Evolutionary conservation across 257 asterid species (phyloP), one percentile per base, ranked within the genome.

Genomic region (Linderniella brevidens): DNA sequence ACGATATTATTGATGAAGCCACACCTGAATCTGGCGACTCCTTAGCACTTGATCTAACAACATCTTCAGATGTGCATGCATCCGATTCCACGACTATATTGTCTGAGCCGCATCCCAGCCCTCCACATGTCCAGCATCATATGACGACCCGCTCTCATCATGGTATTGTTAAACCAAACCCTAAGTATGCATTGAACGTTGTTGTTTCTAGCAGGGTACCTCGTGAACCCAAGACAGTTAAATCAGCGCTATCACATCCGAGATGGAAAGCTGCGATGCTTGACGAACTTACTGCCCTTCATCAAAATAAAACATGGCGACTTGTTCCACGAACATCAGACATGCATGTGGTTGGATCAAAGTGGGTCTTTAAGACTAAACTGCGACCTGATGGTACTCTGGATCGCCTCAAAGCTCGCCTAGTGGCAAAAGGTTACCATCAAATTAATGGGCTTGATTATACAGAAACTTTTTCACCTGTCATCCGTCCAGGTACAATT

Each of bases 281-380:
- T 3, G 54, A 50, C 0, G 54, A 50, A 14, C 25, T 32, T 5
- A 41, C 8, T 2, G 32, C 43, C 18, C n/a, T n/a, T 25, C 49
- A 44, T 44, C 19, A 44, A 15, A 44, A 44, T 12, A 8, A 44
- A 8, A 44, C 49, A 15, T 25, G 42, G 42, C 8, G 12, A 9
- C 19, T 50, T 1, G 42, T 50, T 13, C 29, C 42, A 0, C 19
- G 54, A 3, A n/a, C 43, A 32, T 4, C 18, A 6, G 7, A 15
- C 9, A 50, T 50, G 54, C 8, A 50, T 50, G 19, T 50, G 11
- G 13, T 50, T 13, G 54, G 54, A 6, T 50, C 18, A 13, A 50
- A 50, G 32, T 50, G 42, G 54, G 42, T 50, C 1, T 35, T 32
- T 9, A 50, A 50, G 8, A 35, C 43, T 5, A 50, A 32, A 13